A percentile compares a stretch with the other conserved stretches of the same genome.
Conservation (phyloP, 768 basidiomycete genomes). For the Hericium erinaceus region DNA sequence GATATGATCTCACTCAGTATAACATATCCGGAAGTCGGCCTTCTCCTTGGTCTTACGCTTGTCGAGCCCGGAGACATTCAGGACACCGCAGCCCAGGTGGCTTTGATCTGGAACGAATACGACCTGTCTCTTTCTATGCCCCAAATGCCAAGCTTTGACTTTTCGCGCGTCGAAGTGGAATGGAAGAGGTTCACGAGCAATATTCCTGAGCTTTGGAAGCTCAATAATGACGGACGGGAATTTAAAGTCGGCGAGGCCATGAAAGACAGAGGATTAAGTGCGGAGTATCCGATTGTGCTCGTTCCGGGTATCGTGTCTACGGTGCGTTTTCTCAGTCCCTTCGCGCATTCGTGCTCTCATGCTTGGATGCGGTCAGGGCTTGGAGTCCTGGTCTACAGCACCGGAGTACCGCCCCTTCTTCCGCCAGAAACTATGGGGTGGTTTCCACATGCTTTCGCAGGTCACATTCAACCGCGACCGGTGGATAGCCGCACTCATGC, state of each 20-base stretch:
- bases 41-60: constrained; percentile 51
- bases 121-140: constrained; percentile 60
- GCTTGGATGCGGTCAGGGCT: constrained; percentile 34
- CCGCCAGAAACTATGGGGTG: constrained; percentile 79
- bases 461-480: constrained; percentile 74
- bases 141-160: constrained; percentile 54
- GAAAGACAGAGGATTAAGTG: constrained; percentile 52
- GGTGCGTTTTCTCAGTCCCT: constrained; percentile 29
- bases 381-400: constrained; percentile 91
- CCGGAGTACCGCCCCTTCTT: constrained; percentile 84
- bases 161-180: constrained; percentile 60
- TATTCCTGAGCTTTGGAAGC: constrained; percentile 77
- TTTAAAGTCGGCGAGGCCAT: constrained; percentile 69
- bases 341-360: background rate
- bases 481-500: constrained; percentile 86
- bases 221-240: constrained; percentile 72
- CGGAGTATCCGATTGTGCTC: constrained; percentile 74
- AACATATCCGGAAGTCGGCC: constrained; percentile 40
- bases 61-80: constrained; percentile 60
- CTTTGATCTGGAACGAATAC: constrained; percentile 60
- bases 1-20: background rate
- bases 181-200: constrained; percentile 58
- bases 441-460: constrained; percentile 77
- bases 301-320: constrained; percentile 89
- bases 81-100: constrained; percentile 59